phyloP scores from a whole-genome alignment of 768 basidiomycete species.

The Mycena vitilis region DNA sequence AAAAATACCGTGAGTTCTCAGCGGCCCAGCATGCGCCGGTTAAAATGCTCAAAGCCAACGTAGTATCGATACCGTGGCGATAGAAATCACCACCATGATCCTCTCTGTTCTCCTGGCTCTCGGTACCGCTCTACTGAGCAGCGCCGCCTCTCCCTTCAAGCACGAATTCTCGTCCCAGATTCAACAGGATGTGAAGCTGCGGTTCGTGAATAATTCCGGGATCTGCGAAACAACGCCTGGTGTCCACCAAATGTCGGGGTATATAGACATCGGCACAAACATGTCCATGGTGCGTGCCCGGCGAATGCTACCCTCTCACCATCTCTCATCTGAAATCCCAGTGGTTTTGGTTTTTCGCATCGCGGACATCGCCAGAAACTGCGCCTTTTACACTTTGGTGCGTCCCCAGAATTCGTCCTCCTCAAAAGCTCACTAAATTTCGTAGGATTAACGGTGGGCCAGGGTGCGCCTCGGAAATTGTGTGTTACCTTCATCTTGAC shows the following conservation, averaged over 20 bases:
- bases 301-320: too few relatives aligned
- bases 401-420: conserved; percentile 15
- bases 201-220: conserved; percentile 57
- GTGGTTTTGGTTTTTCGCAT: conserved; percentile 85
- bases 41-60: neutral
- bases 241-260: conserved; percentile 62
- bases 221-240: conserved; percentile 66
- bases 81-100: conserved; percentile 17
- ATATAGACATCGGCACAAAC: conserved; percentile 58
- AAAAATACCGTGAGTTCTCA: neutral
- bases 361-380: conserved; percentile 66
- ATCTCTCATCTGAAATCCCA: conserved; percentile 38
- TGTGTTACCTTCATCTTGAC: neutral
- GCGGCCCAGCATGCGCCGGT: neutral
- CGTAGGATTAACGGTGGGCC: conserved; percentile 60
- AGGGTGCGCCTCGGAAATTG: conserved; percentile 73
- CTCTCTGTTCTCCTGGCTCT: conserved; percentile 20
- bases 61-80: neutral
- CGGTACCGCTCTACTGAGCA: conserved; percentile 15
- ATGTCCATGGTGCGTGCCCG: conserved; percentile 67
- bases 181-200: conserved; percentile 31
- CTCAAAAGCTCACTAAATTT: neutral
- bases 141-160: conserved; percentile 5
- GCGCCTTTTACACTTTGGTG: conserved; percentile 78
- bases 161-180: conserved; percentile 32